These are phyloP conservation scores for Fusarium nodosum DNA, from an alignment of 2,329 filamentous ascomycete genomes.

Conservation along the genomic window DNA sequence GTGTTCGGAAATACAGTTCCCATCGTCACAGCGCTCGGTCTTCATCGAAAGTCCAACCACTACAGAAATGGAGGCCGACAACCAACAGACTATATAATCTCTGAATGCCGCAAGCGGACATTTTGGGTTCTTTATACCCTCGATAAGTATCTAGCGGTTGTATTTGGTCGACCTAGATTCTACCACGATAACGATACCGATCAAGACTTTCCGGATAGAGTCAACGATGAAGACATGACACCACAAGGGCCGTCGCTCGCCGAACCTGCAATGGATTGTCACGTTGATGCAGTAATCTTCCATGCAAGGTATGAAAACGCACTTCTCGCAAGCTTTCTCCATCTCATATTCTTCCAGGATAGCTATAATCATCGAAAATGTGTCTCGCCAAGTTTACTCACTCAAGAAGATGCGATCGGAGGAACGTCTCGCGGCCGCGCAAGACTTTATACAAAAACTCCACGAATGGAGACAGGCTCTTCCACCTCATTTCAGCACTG, in stretches of 20 bases:
- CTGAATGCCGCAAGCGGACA: slow-evolving; percentile 67
- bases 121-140: slow-evolving; percentile 75
- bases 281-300: slow-evolving; percentile 62
- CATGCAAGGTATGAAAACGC: slow-evolving; percentile 55
- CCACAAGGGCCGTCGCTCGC: slow-evolving; percentile 53
- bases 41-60: slow-evolving; percentile 47
- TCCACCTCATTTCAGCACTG: slow-evolving; percentile 59
- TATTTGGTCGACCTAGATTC: slow-evolving; percentile 70
- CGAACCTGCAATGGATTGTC: slow-evolving; percentile 58
- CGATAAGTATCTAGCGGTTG: slow-evolving; percentile 74
- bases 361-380: slow-evolving; percentile 56
- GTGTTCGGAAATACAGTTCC: slow-evolving; percentile 70
- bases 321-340: accelerated
- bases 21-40: slow-evolving; percentile 62
- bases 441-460: slow-evolving; percentile 56
- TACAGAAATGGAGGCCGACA: slow-evolving; percentile 39
- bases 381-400: slow-evolving; percentile 58
- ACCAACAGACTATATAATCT: slow-evolving; percentile 58
- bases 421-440: slow-evolving; percentile 56
- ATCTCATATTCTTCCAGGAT: slow-evolving; percentile 41
- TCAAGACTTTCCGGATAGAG: slow-evolving; percentile 67
- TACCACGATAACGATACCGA: slow-evolving; percentile 75
- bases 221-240: slow-evolving; percentile 71
- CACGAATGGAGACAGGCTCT: slow-evolving; percentile 57
- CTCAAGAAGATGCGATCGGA: slow-evolving; percentile 54